phyloP scores from a whole-genome alignment of 306 rosid genomes.

The Vigna trinervia region DNA sequence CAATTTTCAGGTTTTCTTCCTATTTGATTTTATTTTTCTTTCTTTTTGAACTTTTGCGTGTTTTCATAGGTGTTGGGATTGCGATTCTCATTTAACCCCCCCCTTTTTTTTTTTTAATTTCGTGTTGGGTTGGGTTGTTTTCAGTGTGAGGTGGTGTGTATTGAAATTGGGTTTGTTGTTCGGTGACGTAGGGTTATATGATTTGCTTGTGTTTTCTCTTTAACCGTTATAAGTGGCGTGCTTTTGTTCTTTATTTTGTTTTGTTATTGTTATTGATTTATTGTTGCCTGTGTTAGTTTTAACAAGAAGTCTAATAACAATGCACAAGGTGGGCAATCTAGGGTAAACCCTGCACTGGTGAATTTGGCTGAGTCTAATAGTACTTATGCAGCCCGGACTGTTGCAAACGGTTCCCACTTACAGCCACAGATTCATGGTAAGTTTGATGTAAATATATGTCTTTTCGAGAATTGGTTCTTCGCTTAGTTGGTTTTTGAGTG shows the following conservation, averaged over 20 bases:
- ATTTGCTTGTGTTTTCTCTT: not conserved
- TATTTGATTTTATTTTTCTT: not conserved
- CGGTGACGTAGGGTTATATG: slow-evolving; percentile 3
- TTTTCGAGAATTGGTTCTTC: not conserved
- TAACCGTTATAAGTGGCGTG: not conserved
- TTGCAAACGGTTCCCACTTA: slow-evolving; percentile 70
- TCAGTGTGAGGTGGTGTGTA: slow-evolving; percentile 2
- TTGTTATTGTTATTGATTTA: slow-evolving; percentile 30
- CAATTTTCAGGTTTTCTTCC: not conserved
- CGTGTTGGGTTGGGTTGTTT: not conserved
- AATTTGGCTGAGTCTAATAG: slow-evolving; percentile 61
- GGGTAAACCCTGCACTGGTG: slow-evolving; percentile 62
- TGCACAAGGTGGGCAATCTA: slow-evolving; percentile 92
- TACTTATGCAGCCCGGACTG: slow-evolving; percentile 58
- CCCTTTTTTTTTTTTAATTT: not conserved
- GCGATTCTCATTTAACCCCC: not conserved
- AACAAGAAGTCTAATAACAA: slow-evolving; percentile 73
- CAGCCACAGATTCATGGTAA: slow-evolving; percentile 72
- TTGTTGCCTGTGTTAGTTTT: slow-evolving; percentile 57
- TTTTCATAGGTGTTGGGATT: slow-evolving; percentile 31
- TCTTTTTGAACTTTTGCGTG: no score
- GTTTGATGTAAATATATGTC: not conserved
- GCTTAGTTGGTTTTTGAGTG: not conserved
- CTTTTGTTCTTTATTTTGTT: not conserved
- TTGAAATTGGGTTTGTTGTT: slow-evolving; percentile 8